Conservation (phyloP, 1,284 basidiomycete species). For the Pholiota adiposa region DNA sequence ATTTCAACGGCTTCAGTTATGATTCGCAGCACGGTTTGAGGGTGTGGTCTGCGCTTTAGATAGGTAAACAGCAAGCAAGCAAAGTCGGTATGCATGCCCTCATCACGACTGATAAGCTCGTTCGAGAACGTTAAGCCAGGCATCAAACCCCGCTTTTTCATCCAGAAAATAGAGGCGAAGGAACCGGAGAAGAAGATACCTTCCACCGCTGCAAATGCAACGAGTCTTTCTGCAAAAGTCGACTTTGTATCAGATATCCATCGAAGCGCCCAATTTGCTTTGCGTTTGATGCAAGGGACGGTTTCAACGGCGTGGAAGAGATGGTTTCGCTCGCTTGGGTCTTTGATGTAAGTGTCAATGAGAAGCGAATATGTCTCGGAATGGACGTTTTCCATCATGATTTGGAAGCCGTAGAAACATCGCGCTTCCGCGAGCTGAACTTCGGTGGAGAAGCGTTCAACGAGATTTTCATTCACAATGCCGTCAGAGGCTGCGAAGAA, state of each 20-base stretch:
- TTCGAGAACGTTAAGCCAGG: slow-evolving; percentile 98
- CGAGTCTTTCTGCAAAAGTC: slow-evolving; percentile 89
- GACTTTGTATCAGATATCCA: slow-evolving; percentile 91
- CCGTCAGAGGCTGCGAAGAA: slow-evolving; percentile 98
- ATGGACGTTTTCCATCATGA: slow-evolving; percentile 99
- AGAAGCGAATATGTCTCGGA: slow-evolving; percentile 98
- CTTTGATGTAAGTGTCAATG: slow-evolving; percentile 98
- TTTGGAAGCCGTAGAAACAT: slow-evolving; percentile 99
- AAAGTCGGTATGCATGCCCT: slow-evolving; percentile 98
- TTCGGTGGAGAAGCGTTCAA: slow-evolving; percentile 94
- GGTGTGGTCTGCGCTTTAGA: slow-evolving; percentile 80
- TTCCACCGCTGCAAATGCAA: slow-evolving; percentile 98
- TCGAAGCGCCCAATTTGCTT: slow-evolving; percentile 92
- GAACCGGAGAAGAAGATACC: slow-evolving; percentile 98
- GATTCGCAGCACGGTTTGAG: slow-evolving; percentile 74
- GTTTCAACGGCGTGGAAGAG: slow-evolving; percentile 96
- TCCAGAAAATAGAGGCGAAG: slow-evolving; percentile 96
- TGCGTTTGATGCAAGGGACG: slow-evolving; percentile 90
- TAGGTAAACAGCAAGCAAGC: slow-evolving; percentile 95
- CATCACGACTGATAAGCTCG: slow-evolving; percentile 96
- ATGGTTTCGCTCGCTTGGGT: slow-evolving; percentile 80
- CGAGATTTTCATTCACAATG: slow-evolving; percentile 97
- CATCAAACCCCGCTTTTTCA: slow-evolving; percentile 99
- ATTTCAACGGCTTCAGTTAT: slow-evolving; percentile 87
- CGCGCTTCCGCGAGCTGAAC: slow-evolving; percentile 96